Evolutionary conservation across 2,329 filamentous ascomycete species (phyloP), one percentile per base, ranked within the genome.

Genomic region (Talaromyces albobiverticillius): DNA sequence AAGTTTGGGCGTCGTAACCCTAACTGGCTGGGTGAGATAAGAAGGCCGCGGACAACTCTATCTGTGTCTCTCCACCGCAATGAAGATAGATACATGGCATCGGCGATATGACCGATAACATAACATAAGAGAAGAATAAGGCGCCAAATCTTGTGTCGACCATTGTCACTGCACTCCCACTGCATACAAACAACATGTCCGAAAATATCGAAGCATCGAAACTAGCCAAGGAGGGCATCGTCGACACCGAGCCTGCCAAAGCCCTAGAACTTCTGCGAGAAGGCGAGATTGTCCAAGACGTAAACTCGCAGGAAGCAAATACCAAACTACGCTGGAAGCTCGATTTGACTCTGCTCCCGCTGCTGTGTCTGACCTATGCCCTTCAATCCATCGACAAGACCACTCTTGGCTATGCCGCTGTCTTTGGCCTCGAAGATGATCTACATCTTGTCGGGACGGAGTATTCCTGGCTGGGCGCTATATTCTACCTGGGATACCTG

Each of bases 401-500:
- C 3, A 36, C 32, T 16, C 32, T 36, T 11, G 32, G 32, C 32
- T 36, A 36, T 45, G 41, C 41, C 13, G 41, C 41, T 25, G 25
- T 45, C 10, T 29, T 45, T 23, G 41, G 41, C 16, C 20, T 45
- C 6, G 25, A 23, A 45, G 41, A 45, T 22, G 41, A 45, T 11
- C n/a, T 45, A 7, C 20, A 45, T 23, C 41, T 45, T 45, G 22
- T 25, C 16, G 41, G 41, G 16, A 23, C 20, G 3, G 41, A 45
- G n/a, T 45, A 45, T n/a, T 45, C 41, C 16, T 25, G 22, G 41
- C 41, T 45, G 16, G 41, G 41, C 22, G 20, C 41, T 11, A 45
- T 45, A 23, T 45, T 45, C 41, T 45, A 45, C n/a, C 14, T 45
- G 20, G 41, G 41, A 23, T 45, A 45, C 20, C 41, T 45, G 41